Evolutionary conservation across 2,329 filamentous ascomycete genomes (phyloP), one percentile per base, ranked within the genome.

Genomic region (Colletotrichum cereale): DNA sequence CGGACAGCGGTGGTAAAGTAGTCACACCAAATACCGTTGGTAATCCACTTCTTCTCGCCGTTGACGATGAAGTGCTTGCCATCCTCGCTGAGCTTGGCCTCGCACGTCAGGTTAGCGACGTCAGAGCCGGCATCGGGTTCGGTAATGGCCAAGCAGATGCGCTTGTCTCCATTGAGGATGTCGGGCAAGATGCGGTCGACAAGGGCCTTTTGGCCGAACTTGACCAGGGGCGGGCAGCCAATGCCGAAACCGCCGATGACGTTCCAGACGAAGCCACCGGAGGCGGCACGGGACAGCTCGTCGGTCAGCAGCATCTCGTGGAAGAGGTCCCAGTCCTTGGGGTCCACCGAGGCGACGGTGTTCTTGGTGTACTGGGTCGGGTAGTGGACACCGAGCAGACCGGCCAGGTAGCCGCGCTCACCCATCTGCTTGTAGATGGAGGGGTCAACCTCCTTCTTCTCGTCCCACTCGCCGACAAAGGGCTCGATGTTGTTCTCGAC

Each of bases 31-130:
- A 98, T 90, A 79, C 96, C 96, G 84, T 99, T 99, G 78, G 96
- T 98, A 83, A 98, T 98, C 96, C 96, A 98, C 86, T 99, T 99
- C 92, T 99, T 98, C 90, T 98, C 96, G 66, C 96, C 96, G 79
- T 98, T 99, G 84, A 99, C 96, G 76, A 98, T 98, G 84, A 97
- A 99, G 85, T 98, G 94, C 87, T 98, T 98, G 79, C 96, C 96
- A 78, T 99, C 96, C 77, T 96, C 93, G 74, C 89, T 93, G 69
- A 98, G 88, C 87, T 97, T 97, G 34, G 96, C 96, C 86, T 98
- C 95, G 82, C 96, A 98, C 18, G 92, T 96, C 75, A 99, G 82
- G 84, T 97, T 98, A 71, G 96, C 96, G 12, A 99, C 96, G 80
- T 99, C 96, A 75, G 91, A 94, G 55, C 96, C 96, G 16, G 95